Conservation (phyloP, 257 asterid genomes). For the Leonotis leonurus region DNA sequence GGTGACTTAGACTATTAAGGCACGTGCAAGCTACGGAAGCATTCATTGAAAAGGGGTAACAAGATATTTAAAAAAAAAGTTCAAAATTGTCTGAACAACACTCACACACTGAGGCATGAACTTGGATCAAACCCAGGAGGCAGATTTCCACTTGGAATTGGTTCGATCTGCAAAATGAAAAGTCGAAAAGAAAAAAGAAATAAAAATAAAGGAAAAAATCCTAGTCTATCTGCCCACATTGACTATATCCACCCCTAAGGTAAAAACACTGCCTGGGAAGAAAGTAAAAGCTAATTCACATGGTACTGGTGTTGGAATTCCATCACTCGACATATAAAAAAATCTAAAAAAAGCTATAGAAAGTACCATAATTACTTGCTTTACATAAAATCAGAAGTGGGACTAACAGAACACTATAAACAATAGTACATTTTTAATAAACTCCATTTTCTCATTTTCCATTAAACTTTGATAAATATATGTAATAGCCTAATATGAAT, state of each 20-base stretch:
- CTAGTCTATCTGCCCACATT: constrained; percentile 18
- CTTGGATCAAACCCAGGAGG: constrained; percentile 99
- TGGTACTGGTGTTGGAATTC: no score
- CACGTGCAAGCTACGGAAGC: constrained; percentile 10
- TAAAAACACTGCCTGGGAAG: neutral
- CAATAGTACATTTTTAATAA: no score
- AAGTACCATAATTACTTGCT: no score
- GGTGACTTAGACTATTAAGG: neutral
- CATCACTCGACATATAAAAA: no score
- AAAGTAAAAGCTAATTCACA: neutral
- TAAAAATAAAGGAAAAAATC: constrained; percentile 28
- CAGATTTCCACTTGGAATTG: constrained; percentile 99
- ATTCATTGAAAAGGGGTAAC: constrained; percentile 5
- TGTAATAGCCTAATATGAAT: no score
- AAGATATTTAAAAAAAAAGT: neutral
- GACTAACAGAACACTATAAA: no score
- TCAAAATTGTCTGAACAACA: constrained; percentile 36
- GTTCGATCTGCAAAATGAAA: constrained; percentile 87
- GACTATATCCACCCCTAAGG: constrained; percentile 23
- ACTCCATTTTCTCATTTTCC: no score
- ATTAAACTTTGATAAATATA: no score
- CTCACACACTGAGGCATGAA: constrained; percentile 99
- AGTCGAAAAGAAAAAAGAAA: constrained; percentile 24
- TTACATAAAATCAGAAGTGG: no score
- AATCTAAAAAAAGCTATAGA: no score